Base-by-base conservation (phyloP, 768 basidiomycete genomes). In the Hebeloma cylindrosporum region DNA sequence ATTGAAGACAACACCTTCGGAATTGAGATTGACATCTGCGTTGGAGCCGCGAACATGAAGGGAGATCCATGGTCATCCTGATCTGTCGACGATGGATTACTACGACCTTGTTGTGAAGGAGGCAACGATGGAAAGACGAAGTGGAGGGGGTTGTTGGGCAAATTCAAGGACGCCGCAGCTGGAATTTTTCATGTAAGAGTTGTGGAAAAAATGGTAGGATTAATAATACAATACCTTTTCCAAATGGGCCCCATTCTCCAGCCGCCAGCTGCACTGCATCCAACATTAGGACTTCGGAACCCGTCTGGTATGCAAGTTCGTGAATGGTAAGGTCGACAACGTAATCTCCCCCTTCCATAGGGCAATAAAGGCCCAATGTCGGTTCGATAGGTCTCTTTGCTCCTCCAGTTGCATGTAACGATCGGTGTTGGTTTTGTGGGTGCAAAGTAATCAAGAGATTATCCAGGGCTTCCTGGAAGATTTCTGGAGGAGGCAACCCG, bases 191-290 rank as follows among this genome's bases (percentile, higher is more conserved):
- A 20, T 20, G 6, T 7, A 36, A 34, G n/a, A n/a, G 23, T 0
- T 26, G 32, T 26, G 14, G 32, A 13, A 20, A 44, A 37, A 2
- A 5, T 38, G 25, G 21, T 26, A 31, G 33, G 38, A 17, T 34
- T 48, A 20, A 9, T 40, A 23, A 26, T 7, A 39, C 29, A 52
- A 38, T 40, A 85, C 88, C 87, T 75, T 83, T 78, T 20, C 93
- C 92, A 61, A 91, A 91, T 14, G 76, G 72, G 2, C 93, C 93
- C 73, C 83, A 87, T 62, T 90, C 85, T n/a, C 92, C 90, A 3
- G 91, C 84, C 25, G 88, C 91, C 14, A 95, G 70, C 47, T 93
- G 88, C 7, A 85, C 81, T 3, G 85, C 72, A 67, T 97, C 93
- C 38, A 97, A 60, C 10, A 93, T 79, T 7, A 94, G 73, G 8